Base-by-base conservation (phyloP, 169 alveolate species). In the Besnoitia besnoiti region DNA sequence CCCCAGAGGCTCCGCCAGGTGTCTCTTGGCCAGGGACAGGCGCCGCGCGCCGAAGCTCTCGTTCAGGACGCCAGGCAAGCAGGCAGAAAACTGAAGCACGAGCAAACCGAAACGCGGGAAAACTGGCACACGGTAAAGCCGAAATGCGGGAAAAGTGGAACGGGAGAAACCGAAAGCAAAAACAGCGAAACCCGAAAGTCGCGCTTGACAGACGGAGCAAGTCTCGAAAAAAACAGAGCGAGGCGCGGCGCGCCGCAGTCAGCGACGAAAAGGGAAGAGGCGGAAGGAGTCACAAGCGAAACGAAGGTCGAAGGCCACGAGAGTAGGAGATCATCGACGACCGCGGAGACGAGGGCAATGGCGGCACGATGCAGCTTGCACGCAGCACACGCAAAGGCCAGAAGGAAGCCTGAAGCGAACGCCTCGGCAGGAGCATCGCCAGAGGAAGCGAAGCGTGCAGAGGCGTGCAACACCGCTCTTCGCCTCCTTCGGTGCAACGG, bases 21-120 rank as follows among this genome's bases (percentile, higher is more conserved):
- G 39, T 97, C 99, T 16, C 96, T 98, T 30, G 99, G 99, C 19
- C 97, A 98, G 94, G 99, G 99, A 33, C 98, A 98, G 94, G 99
- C 98, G 21, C 96, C 96, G 85, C 96, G 96, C 46, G 99, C 99
- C 4, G 97, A 96, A 90, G 96, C 96, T 89, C 96, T 96, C 76
- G 97, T 98, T 75, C 96, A 97, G 67, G 92, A 93, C 10, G 98
- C 98, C 44, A 95, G 96, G 93, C 82, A 91, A 97, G 96, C 96
- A 46, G 98, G 98, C 59, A 97, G 95, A 3, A 42, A 67, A 5
- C 76, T 8, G 44, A 30, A 5, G 80, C 14, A 5, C 47, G 24
- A 67, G 10, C 44, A 67, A 2, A 7, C 10, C 10, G 42, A 67
- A 5, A 30, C 24, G 35, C 46, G 85, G 39, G 46, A 21, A 21